A percentile compares a stretch with the other conserved stretches of the same genome.
Conservation (phyloP, 2,329 filamentous ascomycete genomes). For the Gnomoniopsis sp. region DNA sequence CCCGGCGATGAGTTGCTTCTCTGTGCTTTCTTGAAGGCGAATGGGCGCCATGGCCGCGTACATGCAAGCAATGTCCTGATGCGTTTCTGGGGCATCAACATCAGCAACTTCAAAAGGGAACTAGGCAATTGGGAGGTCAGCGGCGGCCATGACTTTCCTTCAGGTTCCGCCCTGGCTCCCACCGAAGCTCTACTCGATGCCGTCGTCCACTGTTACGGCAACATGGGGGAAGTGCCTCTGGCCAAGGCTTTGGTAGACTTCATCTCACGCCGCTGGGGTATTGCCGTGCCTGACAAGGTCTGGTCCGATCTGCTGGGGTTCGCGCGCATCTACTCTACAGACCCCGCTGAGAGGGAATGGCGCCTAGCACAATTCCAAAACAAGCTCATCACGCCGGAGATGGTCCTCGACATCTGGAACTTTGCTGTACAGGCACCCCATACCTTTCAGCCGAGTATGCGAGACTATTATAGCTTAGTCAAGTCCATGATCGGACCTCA, state of each 20-base stretch:
- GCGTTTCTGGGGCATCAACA: conserved; percentile 26
- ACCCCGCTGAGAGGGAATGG: conserved; percentile 35
- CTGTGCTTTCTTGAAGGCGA: conserved; percentile 39
- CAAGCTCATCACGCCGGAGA: conserved; percentile 34
- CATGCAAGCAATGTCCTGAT: conserved; percentile 31
- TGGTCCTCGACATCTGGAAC: conserved; percentile 53
- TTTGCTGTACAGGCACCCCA: conserved; percentile 59
- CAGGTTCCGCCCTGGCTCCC: conserved; percentile 55
- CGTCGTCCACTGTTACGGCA: conserved; percentile 67
- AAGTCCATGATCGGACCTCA: conserved; percentile 32
- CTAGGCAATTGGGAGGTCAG: conserved; percentile 23
- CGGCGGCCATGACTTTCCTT: conserved; percentile 37
- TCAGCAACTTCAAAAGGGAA: conserved; percentile 3
- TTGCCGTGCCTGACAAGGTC: conserved; percentile 52
- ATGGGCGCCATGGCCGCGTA: conserved; percentile 36
- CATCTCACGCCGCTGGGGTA: conserved; percentile 55
- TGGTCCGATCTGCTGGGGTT: conserved; percentile 69
- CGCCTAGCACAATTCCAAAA: conserved; percentile 26
- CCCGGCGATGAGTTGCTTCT: conserved; percentile 33
- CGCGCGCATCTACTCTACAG: conserved; percentile 55
- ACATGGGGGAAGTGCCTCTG: conserved; percentile 58
- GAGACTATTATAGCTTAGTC: conserved; percentile 48
- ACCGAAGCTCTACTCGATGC: conserved; percentile 57
- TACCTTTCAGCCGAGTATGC: conserved; percentile 52
- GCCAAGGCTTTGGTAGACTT: conserved; percentile 60